phyloP scores from a whole-genome alignment of 1,139 yeast genomes.

The Debaryomyces subglobosus region DNA sequence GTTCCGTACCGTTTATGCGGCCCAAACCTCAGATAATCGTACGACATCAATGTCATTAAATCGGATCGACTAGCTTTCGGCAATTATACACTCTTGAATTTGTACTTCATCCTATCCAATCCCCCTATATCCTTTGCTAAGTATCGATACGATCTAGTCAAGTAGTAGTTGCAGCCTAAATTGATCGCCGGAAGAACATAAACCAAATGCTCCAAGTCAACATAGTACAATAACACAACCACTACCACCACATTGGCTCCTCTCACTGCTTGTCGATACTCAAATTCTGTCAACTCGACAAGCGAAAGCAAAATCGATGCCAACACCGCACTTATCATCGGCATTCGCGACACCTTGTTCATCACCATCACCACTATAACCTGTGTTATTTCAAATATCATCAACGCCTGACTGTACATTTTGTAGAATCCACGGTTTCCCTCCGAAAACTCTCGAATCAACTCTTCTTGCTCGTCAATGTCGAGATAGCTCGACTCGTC shows the following conservation, averaged over 20 bases:
- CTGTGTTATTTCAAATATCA: slow-evolving; percentile 8
- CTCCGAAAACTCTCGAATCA: slow-evolving; percentile 2
- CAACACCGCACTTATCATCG: slow-evolving; percentile 1
- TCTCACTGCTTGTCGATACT: slow-evolving; percentile 10
- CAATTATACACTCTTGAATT: slow-evolving; percentile 25
- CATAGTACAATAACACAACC: neutral
- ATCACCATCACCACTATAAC: slow-evolving; percentile 4
- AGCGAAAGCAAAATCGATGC: slow-evolving; percentile 8
- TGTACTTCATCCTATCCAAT: slow-evolving; percentile 22
- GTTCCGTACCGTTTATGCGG: neutral
- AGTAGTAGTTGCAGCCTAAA: slow-evolving; percentile 15
- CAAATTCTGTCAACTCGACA: slow-evolving; percentile 1
- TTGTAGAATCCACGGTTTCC: neutral
- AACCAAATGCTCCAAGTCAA: slow-evolving; percentile 2
- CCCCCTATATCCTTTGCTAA: slow-evolving; percentile 16
- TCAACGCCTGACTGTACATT: slow-evolving; percentile 2
- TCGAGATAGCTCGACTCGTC: slow-evolving; percentile 7
- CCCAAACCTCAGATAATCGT: neutral
- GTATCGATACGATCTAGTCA: slow-evolving; percentile 17
- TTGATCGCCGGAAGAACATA: slow-evolving; percentile 21
- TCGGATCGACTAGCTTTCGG: neutral
- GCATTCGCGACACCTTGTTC: slow-evolving; percentile 4
- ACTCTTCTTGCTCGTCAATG: slow-evolving; percentile 9
- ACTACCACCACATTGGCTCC: slow-evolving; percentile 4
- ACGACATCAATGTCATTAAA: neutral